Conservation (phyloP, 148 eudicot genomes). For the Rhododendron henanense region DNA sequence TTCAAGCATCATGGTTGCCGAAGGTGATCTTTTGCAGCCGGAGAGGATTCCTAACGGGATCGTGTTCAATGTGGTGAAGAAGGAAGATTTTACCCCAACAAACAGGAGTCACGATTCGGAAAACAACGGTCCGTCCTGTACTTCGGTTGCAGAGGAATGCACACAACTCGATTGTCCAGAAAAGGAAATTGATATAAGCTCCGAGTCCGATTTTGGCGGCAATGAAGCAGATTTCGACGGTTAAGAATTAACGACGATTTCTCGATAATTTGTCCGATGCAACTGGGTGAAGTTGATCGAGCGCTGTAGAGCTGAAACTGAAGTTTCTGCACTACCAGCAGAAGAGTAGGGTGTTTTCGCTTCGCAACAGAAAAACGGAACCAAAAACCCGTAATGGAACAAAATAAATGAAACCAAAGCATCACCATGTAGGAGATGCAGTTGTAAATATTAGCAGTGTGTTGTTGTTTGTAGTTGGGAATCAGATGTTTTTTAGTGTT, state of each 20-base stretch:
- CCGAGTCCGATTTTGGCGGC: constrained; percentile 60
- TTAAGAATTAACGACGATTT: not conserved
- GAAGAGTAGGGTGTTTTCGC: not conserved
- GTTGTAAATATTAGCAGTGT: not conserved
- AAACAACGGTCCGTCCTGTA: constrained; percentile 19
- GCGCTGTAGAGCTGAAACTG: not conserved
- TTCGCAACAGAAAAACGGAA: not conserved
- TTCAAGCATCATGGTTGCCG: constrained; percentile 58
- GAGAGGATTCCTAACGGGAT: constrained; percentile 70
- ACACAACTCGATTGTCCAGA: constrained; percentile 66
- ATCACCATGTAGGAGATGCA: not conserved
- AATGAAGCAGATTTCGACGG: constrained; percentile 15
- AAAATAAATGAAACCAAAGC: not conserved
- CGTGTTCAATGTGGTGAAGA: constrained; percentile 74
- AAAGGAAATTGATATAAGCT: constrained; percentile 58
- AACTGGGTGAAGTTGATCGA: not conserved
- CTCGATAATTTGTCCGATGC: not conserved
- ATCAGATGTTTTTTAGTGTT: not conserved
- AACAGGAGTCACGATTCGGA: constrained; percentile 55
- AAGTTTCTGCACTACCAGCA: not conserved
- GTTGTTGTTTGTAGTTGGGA: not conserved
- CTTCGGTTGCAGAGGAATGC: constrained; percentile 52
- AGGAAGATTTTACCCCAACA: constrained; percentile 50
- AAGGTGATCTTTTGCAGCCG: constrained; percentile 83
- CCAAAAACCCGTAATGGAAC: not conserved